A percentile compares a stretch with the other conserved stretches of the same genome.
These are phyloP conservation scores for Xerocomus amazonicus DNA, from an alignment of 1,284 basidiomycete species.

Conservation along the genomic window DNA sequence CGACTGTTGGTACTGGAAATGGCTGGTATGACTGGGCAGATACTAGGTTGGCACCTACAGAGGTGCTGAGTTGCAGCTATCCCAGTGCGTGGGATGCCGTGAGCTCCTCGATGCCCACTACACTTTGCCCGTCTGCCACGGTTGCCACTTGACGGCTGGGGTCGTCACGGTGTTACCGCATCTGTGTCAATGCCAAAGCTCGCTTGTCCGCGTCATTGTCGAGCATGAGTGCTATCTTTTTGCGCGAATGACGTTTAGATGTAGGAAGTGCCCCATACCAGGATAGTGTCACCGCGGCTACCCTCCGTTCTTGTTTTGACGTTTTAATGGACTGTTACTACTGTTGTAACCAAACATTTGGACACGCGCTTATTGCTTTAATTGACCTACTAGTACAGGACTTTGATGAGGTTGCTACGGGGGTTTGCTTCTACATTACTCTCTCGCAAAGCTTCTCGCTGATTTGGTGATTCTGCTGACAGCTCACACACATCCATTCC, in stretches of 20 bases:
- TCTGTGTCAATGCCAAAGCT: slow-evolving; percentile 3
- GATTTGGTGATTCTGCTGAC: slow-evolving; percentile 1
- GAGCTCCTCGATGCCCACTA: slow-evolving; percentile 43
- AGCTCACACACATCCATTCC: background rate
- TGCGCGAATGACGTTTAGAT: background rate
- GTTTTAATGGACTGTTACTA: slow-evolving; percentile 4
- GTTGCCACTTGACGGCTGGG: slow-evolving; percentile 3
- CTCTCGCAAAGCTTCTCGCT: background rate
- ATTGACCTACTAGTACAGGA: background rate
- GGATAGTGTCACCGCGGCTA: background rate
- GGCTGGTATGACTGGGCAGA: slow-evolving; percentile 74
- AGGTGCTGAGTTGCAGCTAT: slow-evolving; percentile 58
- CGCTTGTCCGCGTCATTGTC: slow-evolving; percentile 6
- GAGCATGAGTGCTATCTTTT: background rate
- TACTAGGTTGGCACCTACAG: slow-evolving; percentile 49
- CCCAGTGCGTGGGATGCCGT: slow-evolving; percentile 58
- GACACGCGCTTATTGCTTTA: slow-evolving; percentile 2
- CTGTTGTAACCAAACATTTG: background rate
- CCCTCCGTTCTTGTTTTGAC: background rate
- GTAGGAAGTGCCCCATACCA: background rate
- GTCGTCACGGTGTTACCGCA: slow-evolving; percentile 3
- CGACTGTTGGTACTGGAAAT: slow-evolving; percentile 52
- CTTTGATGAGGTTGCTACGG: slow-evolving; percentile 1
- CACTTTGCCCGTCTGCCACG: slow-evolving; percentile 43
- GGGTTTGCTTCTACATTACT: slow-evolving; percentile 12